Percentiles rank a stretch among this genome's conserved stretches.
phyloP scores from a whole-genome alignment of 176 grass and related monocot genomes.

The Carex kokanica region DNA sequence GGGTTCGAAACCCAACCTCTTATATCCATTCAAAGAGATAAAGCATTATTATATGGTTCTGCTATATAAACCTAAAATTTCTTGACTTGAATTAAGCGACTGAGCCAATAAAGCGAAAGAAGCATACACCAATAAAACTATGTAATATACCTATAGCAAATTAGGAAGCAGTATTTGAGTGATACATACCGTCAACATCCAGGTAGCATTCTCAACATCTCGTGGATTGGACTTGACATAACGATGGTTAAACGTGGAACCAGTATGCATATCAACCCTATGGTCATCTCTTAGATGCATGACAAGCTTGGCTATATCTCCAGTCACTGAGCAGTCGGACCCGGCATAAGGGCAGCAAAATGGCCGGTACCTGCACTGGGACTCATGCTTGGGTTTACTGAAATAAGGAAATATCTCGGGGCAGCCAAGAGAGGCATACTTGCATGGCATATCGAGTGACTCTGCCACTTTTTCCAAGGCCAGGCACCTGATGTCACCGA shows the following conservation, averaged over 20 bases:
- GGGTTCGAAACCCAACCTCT: neutral
- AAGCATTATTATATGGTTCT: neutral
- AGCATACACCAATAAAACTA: neutral
- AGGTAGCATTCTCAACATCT: constrained; percentile 94
- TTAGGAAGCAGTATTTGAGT: neutral
- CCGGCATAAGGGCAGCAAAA: constrained; percentile 94
- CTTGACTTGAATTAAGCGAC: neutral
- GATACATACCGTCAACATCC: constrained; percentile 93
- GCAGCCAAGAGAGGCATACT: constrained; percentile 58
- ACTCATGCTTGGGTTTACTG: constrained; percentile 85
- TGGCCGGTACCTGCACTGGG: constrained; percentile 80
- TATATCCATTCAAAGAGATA: neutral
- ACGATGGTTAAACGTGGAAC: constrained; percentile 94
- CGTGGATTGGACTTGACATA: constrained; percentile 88
- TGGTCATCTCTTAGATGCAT: constrained; percentile 83
- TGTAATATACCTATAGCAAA: neutral
- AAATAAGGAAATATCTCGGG: constrained; percentile 81
- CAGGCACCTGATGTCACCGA: constrained; percentile 87
- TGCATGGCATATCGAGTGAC: constrained; percentile 87
- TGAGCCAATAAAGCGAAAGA: neutral
- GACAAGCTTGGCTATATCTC: constrained; percentile 75
- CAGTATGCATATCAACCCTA: constrained; percentile 90
- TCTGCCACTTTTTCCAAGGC: constrained; percentile 97
- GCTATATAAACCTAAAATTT: neutral
- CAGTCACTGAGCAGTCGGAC: constrained; percentile 74